phyloP scores from a whole-genome alignment of 139 green algal species.

The Chlamydomonas eustigma region DNA sequence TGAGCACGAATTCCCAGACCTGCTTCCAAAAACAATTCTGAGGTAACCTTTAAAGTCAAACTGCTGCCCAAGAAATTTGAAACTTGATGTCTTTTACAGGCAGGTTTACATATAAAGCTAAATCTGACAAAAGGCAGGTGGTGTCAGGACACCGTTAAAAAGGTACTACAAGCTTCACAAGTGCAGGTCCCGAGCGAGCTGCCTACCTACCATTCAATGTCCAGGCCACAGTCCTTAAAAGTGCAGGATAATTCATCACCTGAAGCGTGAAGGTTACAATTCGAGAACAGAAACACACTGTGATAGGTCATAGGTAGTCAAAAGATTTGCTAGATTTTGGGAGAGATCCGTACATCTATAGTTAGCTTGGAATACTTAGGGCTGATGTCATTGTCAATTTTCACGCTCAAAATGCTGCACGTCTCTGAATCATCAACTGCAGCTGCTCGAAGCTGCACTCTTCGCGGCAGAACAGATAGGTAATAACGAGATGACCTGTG shows the following conservation, averaged over 20 bases:
- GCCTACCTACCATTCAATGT: background rate
- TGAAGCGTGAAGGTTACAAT: background rate
- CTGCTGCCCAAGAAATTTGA: too few relatives aligned
- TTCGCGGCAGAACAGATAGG: too few relatives aligned
- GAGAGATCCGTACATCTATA: background rate
- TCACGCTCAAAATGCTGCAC: background rate
- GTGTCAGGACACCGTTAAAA: too few relatives aligned
- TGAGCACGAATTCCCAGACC: background rate
- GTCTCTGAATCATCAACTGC: background rate
- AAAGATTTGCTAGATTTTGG: background rate
- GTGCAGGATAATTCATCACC: background rate
- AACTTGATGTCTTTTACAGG: too few relatives aligned
- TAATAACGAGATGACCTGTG: too few relatives aligned
- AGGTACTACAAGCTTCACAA: background rate
- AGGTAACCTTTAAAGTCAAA: too few relatives aligned
- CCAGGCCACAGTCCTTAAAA: background rate
- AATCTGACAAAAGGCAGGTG: too few relatives aligned
- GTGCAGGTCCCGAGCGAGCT: background rate
- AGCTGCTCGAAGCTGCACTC: too few relatives aligned
- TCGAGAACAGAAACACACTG: background rate
- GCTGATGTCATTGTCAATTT: background rate
- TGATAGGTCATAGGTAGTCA: background rate
- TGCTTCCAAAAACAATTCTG: too few relatives aligned
- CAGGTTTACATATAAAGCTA: too few relatives aligned
- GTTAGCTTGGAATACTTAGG: slow-evolving; percentile 1